Evolutionary conservation across 176 grass and related monocot genomes (phyloP).

Genomic region (Phoenix roebelenii): DNA sequence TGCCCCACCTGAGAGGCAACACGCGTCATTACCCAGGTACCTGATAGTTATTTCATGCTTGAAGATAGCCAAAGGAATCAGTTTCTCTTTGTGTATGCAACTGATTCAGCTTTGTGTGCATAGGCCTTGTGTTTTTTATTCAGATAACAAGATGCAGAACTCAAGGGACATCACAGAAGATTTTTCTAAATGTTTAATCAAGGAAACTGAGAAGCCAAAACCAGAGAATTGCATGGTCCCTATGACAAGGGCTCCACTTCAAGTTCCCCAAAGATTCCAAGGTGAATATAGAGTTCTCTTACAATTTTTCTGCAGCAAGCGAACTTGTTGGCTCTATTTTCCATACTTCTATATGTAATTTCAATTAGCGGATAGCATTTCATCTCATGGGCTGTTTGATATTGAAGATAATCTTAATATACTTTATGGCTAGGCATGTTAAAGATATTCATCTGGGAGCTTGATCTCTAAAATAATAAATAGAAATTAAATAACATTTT

Average conservation of each 20-base stretch:
- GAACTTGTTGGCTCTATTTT: not conserved
- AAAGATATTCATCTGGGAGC: too few relatives aligned
- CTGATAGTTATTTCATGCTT: not conserved
- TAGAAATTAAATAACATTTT: too few relatives aligned
- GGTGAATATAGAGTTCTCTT: not conserved
- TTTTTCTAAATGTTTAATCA: conserved; percentile 82
- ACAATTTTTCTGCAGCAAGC: not conserved
- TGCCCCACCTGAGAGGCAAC: too few relatives aligned
- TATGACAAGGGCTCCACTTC: conserved; percentile 36
- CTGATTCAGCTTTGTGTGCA: conserved; percentile 8
- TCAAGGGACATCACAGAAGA: conserved; percentile 52
- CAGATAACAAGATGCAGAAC: conserved; percentile 44
- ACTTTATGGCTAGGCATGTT: not conserved
- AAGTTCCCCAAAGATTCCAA: conserved; percentile 26
- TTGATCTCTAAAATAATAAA: too few relatives aligned
- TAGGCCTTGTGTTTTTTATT: conserved; percentile 65
- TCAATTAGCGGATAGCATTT: not conserved
- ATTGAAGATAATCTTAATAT: not conserved
- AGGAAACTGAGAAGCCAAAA: conserved; percentile 40
- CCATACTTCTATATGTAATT: too few relatives aligned
- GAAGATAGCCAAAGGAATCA: not conserved
- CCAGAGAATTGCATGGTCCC: conserved; percentile 28
- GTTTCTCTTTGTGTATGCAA: not conserved
- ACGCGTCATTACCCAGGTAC: not conserved
- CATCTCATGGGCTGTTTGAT: not conserved